Percentiles rank a stretch among this genome's conserved stretches.
These are phyloP conservation scores for Suillus occidentalis DNA, from an alignment of 768 basidiomycete species.

Conservation along the genomic window DNA sequence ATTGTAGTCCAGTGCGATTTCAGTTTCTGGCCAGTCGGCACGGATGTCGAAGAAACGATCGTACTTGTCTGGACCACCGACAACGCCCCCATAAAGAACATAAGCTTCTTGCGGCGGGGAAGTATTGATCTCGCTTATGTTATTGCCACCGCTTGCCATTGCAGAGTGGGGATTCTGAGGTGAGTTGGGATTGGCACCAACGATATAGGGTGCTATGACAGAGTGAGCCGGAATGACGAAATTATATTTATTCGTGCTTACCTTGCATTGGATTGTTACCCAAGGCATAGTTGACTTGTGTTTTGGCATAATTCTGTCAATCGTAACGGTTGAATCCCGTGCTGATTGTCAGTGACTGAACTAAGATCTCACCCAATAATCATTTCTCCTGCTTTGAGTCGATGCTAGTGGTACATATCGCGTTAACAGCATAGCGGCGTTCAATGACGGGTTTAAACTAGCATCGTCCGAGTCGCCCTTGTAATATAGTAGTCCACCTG, in stretches of 20 bases:
- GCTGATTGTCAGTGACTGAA: background rate
- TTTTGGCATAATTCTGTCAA: conserved; percentile 65
- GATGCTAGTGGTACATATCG: conserved; percentile 78
- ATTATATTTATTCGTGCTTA: conserved; percentile 30
- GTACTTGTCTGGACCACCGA: conserved; percentile 80
- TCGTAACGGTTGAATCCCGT: background rate
- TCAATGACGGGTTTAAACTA: conserved; percentile 83
- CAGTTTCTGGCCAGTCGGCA: conserved; percentile 86
- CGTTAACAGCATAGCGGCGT: conserved; percentile 79
- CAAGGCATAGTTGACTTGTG: conserved; percentile 78
- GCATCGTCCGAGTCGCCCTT: conserved; percentile 80
- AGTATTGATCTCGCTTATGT: conserved; percentile 68
- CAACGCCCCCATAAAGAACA: conserved; percentile 81
- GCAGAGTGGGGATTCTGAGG: conserved; percentile 91
- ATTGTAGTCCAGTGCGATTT: conserved; percentile 90
- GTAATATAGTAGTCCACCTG: conserved; percentile 82
- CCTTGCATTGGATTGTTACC: conserved; percentile 91
- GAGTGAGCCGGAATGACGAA: conserved; percentile 1
- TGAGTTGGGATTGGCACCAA: conserved; percentile 88
- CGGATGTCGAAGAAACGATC: conserved; percentile 85
- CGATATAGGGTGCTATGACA: conserved; percentile 54
- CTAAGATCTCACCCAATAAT: conserved; percentile 54
- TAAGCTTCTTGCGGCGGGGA: conserved; percentile 71
- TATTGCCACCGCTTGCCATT: conserved; percentile 79
- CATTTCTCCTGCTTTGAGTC: conserved; percentile 49